Percentiles rank a stretch among this genome's conserved stretches.
Conservation (phyloP, 140 eudicot genomes). For the Erigeron philadelphicus region DNA sequence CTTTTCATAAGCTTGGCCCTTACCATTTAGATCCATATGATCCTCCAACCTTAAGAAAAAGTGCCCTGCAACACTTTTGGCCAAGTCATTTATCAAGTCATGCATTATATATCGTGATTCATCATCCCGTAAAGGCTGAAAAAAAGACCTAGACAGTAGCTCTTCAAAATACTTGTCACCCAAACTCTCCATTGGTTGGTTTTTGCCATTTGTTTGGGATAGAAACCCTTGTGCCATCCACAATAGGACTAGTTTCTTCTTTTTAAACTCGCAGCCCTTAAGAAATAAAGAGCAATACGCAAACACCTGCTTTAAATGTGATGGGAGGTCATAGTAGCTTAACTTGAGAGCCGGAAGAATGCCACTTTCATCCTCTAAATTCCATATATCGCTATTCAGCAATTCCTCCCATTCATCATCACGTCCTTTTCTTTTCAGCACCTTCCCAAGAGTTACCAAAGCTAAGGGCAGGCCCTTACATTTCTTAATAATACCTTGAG, state of each 20-base stretch:
- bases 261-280: constrained; percentile 28
- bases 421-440: too few relatives aligned
- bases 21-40: too few relatives aligned
- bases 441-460: too few relatives aligned
- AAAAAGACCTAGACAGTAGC: not conserved
- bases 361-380: too few relatives aligned
- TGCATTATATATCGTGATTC: constrained; percentile 18
- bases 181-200: not conserved
- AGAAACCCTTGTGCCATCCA: constrained; percentile 29
- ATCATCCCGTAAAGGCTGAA: not conserved
- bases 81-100: constrained; percentile 27
- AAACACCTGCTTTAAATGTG: too few relatives aligned
- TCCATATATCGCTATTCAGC: too few relatives aligned
- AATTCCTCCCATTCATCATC: too few relatives aligned
- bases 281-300: constrained; percentile 21
- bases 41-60: too few relatives aligned
- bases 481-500: too few relatives aligned
- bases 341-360: too few relatives aligned
- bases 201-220: not conserved
- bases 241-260: constrained; percentile 21
- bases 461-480: too few relatives aligned
- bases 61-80: constrained; percentile 25
- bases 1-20: not conserved
- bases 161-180: not conserved
- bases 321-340: too few relatives aligned